Evolutionary conservation across 768 basidiomycete species (phyloP).

Genomic region (Suillus cothurnatus): DNA sequence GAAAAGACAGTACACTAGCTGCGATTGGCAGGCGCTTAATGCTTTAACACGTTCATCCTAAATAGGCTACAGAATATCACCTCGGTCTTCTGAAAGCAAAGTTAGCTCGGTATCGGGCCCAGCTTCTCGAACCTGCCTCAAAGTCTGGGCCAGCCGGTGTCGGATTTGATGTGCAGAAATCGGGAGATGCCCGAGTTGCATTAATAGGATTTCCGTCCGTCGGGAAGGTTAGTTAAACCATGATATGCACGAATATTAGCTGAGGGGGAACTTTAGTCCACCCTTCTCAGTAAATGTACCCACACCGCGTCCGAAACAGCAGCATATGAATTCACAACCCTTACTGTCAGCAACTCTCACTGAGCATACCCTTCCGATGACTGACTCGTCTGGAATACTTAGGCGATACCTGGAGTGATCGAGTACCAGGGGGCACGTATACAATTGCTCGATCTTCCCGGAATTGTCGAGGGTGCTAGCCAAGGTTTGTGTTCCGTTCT

Average conservation of each 20-base stretch:
- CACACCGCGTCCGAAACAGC: constrained; percentile 88
- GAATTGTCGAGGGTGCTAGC: constrained; percentile 93
- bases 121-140: constrained; percentile 87
- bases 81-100: constrained; percentile 94
- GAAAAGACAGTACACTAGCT: constrained; percentile 8
- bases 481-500: constrained; percentile 46
- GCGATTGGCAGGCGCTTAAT: constrained; percentile 3
- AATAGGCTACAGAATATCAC: constrained; percentile 91
- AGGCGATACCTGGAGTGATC: constrained; percentile 97
- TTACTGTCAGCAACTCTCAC: constrained; percentile 55
- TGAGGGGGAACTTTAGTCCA: constrained; percentile 57
- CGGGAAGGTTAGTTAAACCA: constrained; percentile 59
- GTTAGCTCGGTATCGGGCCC: constrained; percentile 90
- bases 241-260: neutral
- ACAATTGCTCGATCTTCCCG: constrained; percentile 93
- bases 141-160: constrained; percentile 82
- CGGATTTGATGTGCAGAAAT: constrained; percentile 88
- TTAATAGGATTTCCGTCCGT: constrained; percentile 97
- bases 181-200: constrained; percentile 88
- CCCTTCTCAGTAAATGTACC: constrained; percentile 88
- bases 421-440: constrained; percentile 94
- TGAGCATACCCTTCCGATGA: neutral
- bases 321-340: constrained; percentile 94
- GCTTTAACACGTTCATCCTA: constrained; percentile 16
- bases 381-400: constrained; percentile 8